Conservation (phyloP, 371 early-diverging fungal genomes). For the Actinomortierella wolfii region DNA sequence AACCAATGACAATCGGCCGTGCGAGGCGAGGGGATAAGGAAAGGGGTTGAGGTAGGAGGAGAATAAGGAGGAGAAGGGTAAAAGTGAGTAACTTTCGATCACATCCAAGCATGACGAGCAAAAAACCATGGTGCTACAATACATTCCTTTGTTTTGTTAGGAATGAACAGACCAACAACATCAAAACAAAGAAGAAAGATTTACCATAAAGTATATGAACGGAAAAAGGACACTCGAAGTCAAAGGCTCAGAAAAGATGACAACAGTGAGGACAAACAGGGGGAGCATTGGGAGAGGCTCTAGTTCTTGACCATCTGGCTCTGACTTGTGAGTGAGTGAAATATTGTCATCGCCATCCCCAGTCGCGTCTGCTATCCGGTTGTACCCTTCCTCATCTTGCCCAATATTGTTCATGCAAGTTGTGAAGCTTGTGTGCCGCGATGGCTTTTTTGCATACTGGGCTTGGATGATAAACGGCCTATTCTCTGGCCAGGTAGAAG, state of each 20-base stretch:
- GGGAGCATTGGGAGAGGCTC: constrained; percentile 61
- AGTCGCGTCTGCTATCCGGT: too few relatives aligned
- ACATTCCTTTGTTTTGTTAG: too few relatives aligned
- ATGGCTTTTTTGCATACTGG: not conserved
- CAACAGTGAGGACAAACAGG: constrained; percentile 60
- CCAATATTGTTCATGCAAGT: not conserved
- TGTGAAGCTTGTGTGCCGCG: not conserved
- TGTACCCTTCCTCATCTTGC: not conserved
- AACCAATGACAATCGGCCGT: not conserved
- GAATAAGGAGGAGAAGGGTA: too few relatives aligned
- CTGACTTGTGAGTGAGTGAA: not conserved
- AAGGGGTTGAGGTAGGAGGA: not conserved
- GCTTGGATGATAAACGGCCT: not conserved
- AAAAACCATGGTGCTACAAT: too few relatives aligned
- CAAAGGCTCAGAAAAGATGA: constrained; percentile 68
- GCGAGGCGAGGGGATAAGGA: not conserved
- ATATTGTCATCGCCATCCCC: constrained; percentile 9
- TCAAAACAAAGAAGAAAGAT: constrained; percentile 8
- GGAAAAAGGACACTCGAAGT: constrained; percentile 65
- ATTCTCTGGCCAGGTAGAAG: not conserved
- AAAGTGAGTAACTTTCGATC: too few relatives aligned
- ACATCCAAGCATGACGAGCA: too few relatives aligned
- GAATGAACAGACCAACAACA: not conserved
- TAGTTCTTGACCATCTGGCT: constrained; percentile 1
- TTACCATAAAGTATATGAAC: constrained; percentile 65